Base-by-base conservation (phyloP, 345 rosid species). In the Limnanthes douglasii region DNA sequence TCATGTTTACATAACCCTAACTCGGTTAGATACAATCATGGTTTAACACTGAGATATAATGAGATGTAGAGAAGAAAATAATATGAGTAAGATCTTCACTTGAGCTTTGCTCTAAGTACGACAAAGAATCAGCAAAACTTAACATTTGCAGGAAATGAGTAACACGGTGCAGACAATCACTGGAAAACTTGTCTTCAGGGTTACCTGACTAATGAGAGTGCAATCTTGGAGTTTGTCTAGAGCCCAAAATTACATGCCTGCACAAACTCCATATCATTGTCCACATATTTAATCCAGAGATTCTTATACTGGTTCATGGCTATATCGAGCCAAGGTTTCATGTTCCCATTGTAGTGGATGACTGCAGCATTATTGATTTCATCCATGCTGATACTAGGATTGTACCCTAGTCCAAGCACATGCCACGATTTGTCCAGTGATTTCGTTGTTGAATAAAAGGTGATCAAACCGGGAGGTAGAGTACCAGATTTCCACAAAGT, bases 251-350 rank as follows among this genome's bases (percentile, higher is more conserved):
- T 77, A 78, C 88, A 77, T 73, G 64, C 50, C 58, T 77, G 88
- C 45, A 77, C 73, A 34, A 70, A 73, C 57, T 69, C 81, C 78
- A 72, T 69, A 45, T 72, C 74, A 54, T 64, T 72, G 60, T 86
- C 97, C 2, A 86, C 75, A 53, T 82, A 81, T 41, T 69, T 86
- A 8, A 81, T 78, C 97, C 97, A 86, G 9, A 75, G 84, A 61
- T 57, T 64, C 60, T 86, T 86, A 53, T 75, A 86, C 40, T 78
- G 92, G 62, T 81, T 78, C 76, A 86, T 60, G 13, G 92, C 96
- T 38, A 86, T 70, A 44, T 86, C 92, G 4, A 88, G 90, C 93
- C 97, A 88, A 20, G 97, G 97, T 68, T 88, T 83, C 95, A 79
- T 78, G 65, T 88, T 76, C 26, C 97, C 95, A 43, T 72, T 88